A percentile compares a stretch with the other conserved stretches of the same genome.
phyloP scores from a whole-genome alignment of 2,329 filamentous ascomycete genomes.

The Paraphaeosphaeria minitans region DNA sequence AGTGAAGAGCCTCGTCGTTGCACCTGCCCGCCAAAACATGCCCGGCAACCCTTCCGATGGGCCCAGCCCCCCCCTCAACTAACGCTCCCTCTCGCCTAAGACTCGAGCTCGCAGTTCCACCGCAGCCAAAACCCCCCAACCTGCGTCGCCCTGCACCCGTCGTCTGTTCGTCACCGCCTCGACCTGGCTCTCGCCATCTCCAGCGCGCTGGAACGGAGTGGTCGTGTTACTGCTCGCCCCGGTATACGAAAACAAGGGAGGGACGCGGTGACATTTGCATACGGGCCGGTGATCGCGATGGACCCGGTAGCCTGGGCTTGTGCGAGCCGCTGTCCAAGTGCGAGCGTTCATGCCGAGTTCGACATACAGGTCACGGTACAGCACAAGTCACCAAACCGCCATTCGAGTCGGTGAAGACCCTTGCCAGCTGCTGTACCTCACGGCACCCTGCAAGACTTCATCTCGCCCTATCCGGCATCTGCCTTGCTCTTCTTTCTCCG shows the following conservation, averaged over 20 bases:
- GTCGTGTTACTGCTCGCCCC: slow-evolving; percentile 16
- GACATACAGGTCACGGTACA: slow-evolving; percentile 7
- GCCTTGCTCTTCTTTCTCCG: slow-evolving; percentile 11
- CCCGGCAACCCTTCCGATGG: not conserved
- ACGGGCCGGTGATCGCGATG: slow-evolving; percentile 23
- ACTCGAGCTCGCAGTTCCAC: slow-evolving; percentile 15
- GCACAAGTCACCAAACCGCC: slow-evolving; percentile 6
- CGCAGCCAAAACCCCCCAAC: slow-evolving; percentile 12
- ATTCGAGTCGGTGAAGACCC: slow-evolving; percentile 20
- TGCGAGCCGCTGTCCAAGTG: slow-evolving; percentile 19
- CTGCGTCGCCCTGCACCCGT: slow-evolving; percentile 13
- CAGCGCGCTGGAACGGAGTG: slow-evolving; percentile 14
- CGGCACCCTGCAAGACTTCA: slow-evolving; percentile 10
- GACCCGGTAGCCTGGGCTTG: slow-evolving; percentile 18
- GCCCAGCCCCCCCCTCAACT: not conserved
- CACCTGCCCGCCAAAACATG: slow-evolving; percentile 1
- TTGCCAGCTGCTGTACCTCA: slow-evolving; percentile 14
- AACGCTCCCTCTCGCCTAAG: not conserved
- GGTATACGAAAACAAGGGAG: slow-evolving; percentile 34
- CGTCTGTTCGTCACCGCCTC: slow-evolving; percentile 16
- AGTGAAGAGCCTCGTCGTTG: slow-evolving; percentile 6
- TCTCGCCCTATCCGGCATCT: slow-evolving; percentile 5
- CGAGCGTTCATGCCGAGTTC: slow-evolving; percentile 8
- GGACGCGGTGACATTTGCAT: slow-evolving; percentile 33
- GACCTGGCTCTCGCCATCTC: slow-evolving; percentile 10